Conservation (phyloP, 345 rosid genomes). For the Cardiospermum halicacabum region DNA sequence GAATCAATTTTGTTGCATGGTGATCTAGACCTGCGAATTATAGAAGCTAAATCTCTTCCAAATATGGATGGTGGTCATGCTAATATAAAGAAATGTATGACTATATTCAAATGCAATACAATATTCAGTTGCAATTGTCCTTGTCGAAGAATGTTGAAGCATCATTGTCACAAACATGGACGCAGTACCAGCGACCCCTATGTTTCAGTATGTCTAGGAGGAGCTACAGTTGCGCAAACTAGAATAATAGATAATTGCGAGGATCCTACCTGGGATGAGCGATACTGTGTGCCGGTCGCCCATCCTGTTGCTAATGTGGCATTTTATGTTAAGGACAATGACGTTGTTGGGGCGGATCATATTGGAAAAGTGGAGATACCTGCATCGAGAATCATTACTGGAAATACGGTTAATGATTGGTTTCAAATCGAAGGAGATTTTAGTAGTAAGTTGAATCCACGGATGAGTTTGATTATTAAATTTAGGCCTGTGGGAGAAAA, state of each 20-base stretch:
- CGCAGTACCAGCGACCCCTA: slow-evolving; percentile 65
- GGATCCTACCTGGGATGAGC: slow-evolving; percentile 70
- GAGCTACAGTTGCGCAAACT: slow-evolving; percentile 65
- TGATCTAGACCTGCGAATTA: slow-evolving; percentile 48
- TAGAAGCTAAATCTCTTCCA: slow-evolving; percentile 65
- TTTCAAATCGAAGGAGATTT: slow-evolving; percentile 32
- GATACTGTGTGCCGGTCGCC: slow-evolving; percentile 49
- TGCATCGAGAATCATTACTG: slow-evolving; percentile 31
- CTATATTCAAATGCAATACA: slow-evolving; percentile 30
- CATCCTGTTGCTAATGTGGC: slow-evolving; percentile 49
- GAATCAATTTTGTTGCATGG: slow-evolving; percentile 46
- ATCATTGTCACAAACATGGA: slow-evolving; percentile 27
- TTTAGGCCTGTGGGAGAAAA: slow-evolving; percentile 35
- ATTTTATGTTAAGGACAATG: slow-evolving; percentile 70
- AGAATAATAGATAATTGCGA: slow-evolving; percentile 55
- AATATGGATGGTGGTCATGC: slow-evolving; percentile 68
- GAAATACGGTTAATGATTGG: slow-evolving; percentile 50
- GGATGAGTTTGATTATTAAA: slow-evolving; percentile 44
- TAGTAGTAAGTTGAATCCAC: slow-evolving; percentile 36
- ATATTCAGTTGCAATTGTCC: slow-evolving; percentile 31
- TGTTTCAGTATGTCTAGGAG: slow-evolving; percentile 54
- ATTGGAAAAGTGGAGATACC: slow-evolving; percentile 54
- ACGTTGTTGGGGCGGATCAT: slow-evolving; percentile 59
- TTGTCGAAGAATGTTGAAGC: slow-evolving; percentile 8
- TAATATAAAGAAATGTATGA: slow-evolving; percentile 42